These are phyloP conservation scores for Kurtzmaniella quercitrusa DNA, from an alignment of 1,139 yeast species.

Conservation along the genomic window DNA sequence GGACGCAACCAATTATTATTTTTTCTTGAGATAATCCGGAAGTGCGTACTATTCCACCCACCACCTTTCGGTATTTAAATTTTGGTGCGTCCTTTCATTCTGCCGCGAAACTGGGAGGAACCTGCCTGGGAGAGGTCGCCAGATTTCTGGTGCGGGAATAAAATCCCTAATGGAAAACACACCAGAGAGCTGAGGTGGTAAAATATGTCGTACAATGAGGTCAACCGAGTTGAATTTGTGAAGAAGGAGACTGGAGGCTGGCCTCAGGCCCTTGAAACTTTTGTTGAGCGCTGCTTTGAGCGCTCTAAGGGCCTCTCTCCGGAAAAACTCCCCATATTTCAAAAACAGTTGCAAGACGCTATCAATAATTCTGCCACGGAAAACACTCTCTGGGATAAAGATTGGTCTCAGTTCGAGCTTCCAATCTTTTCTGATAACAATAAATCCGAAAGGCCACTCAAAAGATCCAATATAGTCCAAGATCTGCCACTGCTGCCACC, in stretches of 20 bases:
- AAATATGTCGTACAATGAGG: constrained; percentile 2
- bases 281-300: not conserved
- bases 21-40: no score
- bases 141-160: no score
- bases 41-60: no score
- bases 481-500: not conserved
- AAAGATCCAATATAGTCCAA: not conserved
- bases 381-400: not conserved
- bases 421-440: not conserved
- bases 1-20: no score
- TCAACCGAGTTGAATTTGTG: not conserved
- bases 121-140: not conserved
- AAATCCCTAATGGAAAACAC: not conserved
- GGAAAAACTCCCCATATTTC: not conserved
- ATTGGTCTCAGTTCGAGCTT: not conserved
- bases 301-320: not conserved
- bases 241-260: not conserved
- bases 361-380: not conserved
- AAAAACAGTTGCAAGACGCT: constrained; percentile 1
- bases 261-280: not conserved
- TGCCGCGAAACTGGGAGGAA: not conserved
- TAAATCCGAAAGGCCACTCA: not conserved
- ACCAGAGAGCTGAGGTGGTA: not conserved
- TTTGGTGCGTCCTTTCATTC: no score
- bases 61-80: no score